phyloP scores from a whole-genome alignment of 441 rosid species.

The Rhodomyrtus psidioides region DNA sequence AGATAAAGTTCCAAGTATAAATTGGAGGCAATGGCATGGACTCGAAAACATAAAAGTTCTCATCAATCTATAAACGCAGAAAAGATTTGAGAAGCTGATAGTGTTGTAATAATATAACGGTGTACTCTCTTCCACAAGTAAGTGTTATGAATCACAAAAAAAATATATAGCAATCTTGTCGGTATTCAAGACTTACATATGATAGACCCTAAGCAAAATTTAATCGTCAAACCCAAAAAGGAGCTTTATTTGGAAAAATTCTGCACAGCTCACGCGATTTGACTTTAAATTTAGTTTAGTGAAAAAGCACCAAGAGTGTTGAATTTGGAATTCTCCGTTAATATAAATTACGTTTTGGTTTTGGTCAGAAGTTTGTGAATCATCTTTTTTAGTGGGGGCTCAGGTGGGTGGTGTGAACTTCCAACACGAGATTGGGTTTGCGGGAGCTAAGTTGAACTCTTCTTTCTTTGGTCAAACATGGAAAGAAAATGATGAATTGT shows the following conservation, averaged over 20 bases:
- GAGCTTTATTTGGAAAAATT: neutral
- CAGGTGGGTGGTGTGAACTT: neutral
- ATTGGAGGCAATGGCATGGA: neutral
- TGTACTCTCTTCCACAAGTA: no score
- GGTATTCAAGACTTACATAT: rapidly evolving
- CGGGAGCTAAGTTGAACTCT: neutral
- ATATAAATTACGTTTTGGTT: no score
- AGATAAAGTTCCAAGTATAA: neutral
- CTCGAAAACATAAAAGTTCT: neutral
- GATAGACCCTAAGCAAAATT: no score
- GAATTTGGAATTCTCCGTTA: neutral
- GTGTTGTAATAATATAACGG: no score
- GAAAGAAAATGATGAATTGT: neutral
- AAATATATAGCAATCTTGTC: no score
- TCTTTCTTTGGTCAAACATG: neutral
- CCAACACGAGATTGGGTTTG: neutral
- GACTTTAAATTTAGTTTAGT: neutral
- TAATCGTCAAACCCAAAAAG: no score
- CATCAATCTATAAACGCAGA: neutral
- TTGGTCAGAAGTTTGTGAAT: no score
- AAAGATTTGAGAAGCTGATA: no score
- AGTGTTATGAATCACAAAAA: no score
- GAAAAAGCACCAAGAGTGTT: neutral
- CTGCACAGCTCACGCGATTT: neutral
- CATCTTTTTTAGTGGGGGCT: no score